Conservation (phyloP, 148 eudicot genomes). For the Heliosperma pusillum region DNA sequence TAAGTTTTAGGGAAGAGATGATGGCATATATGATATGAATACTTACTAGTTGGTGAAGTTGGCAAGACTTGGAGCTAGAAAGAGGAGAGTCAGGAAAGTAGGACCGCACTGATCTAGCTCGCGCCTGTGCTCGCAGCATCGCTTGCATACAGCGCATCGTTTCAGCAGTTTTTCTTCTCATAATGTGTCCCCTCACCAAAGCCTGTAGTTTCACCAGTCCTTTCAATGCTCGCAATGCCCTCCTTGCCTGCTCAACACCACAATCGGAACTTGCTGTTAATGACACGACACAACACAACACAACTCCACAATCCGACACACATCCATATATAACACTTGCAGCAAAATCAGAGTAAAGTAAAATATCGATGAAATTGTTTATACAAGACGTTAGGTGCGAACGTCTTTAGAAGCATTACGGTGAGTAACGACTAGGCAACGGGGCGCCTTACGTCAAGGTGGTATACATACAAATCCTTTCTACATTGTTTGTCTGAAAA, state of each 20-base stretch:
- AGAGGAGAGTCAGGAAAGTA: constrained; percentile 42
- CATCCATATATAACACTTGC: not conserved
- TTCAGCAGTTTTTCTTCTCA: constrained; percentile 60
- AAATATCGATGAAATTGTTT: not conserved
- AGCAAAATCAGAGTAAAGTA: not conserved
- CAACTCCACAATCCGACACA: too few species aligned
- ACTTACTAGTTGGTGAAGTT: constrained; percentile 43
- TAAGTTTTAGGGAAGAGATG: too few species aligned
- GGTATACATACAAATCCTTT: not conserved
- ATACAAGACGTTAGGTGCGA: not conserved
- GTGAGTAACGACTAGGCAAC: too few species aligned
- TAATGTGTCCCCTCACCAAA: constrained; percentile 72
- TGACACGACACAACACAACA: not conserved
- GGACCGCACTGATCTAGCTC: constrained; percentile 52
- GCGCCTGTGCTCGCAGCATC: constrained; percentile 60
- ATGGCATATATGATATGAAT: not conserved
- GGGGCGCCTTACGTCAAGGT: too few species aligned
- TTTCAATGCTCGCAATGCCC: constrained; percentile 73
- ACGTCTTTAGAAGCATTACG: not conserved
- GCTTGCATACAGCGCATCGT: constrained; percentile 64
- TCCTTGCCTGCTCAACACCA: constrained; percentile 55
- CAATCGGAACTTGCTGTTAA: constrained; percentile 2
- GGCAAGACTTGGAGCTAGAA: constrained; percentile 48
- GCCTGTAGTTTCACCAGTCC: constrained; percentile 85
- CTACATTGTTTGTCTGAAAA: constrained; percentile 10